These are phyloP conservation scores for Diaporthe sp. DNA, from an alignment of 2,329 filamentous ascomycete genomes.

Conservation along the genomic window DNA sequence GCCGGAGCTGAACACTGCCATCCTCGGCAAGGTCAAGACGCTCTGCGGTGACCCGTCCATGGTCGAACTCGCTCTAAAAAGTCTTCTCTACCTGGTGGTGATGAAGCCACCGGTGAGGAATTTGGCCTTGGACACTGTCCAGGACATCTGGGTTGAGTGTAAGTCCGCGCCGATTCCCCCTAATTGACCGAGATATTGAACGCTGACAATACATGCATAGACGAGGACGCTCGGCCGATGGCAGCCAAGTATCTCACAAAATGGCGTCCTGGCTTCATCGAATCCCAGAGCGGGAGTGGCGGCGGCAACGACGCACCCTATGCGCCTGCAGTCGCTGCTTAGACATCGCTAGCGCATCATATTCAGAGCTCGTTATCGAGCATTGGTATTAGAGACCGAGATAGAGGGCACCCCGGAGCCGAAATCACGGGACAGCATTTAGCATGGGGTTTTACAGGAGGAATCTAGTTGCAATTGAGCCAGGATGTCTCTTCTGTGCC, in stretches of 20 bases:
- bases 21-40: slow-evolving; percentile 80
- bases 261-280: slow-evolving; percentile 70
- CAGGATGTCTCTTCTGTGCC: background rate
- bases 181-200: background rate
- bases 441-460: background rate
- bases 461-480: background rate
- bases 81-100: slow-evolving; percentile 76
- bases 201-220: slow-evolving; percentile 50
- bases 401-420: background rate
- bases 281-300: slow-evolving; percentile 46
- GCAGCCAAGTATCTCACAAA: slow-evolving; percentile 73
- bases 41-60: slow-evolving; percentile 77
- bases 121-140: slow-evolving; percentile 73
- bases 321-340: slow-evolving; percentile 33
- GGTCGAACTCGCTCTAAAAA: slow-evolving; percentile 73
- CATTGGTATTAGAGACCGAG: slow-evolving; percentile 1
- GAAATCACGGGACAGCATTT: slow-evolving; percentile 16
- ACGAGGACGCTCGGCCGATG: slow-evolving; percentile 73
- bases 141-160: slow-evolving; percentile 78
- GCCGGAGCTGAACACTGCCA: slow-evolving; percentile 79
- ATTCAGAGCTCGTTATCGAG: background rate
- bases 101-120: slow-evolving; percentile 76
- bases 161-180: slow-evolving; percentile 51
- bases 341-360: background rate
- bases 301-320: slow-evolving; percentile 24